Evolutionary conservation across 768 basidiomycete genomes (phyloP).

Genomic region (Polyporus arcularius): DNA sequence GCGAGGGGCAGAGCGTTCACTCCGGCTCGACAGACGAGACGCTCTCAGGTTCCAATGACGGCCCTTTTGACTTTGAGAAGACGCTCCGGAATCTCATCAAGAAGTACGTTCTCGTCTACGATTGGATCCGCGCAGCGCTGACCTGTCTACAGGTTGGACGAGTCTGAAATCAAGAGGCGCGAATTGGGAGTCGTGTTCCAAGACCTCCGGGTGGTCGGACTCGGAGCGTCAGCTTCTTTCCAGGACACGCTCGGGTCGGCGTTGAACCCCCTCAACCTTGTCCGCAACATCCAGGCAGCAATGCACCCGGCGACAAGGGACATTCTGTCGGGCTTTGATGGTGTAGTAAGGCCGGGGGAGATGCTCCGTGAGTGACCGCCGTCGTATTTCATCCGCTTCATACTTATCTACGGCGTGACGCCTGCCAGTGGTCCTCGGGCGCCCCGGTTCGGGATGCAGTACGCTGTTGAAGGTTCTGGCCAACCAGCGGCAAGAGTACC

Average conservation of each 20-base stretch:
- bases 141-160: constrained; percentile 40
- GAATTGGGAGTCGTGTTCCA: constrained; percentile 64
- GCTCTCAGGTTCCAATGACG: constrained; percentile 19
- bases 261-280: constrained; percentile 52
- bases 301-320: constrained; percentile 64
- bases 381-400: neutral
- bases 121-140: neutral
- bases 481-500: constrained; percentile 71
- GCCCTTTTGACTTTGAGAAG: constrained; percentile 33
- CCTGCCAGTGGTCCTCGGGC: constrained; percentile 72
- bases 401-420: neutral
- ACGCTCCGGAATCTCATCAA: constrained; percentile 25
- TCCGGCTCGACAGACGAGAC: constrained; percentile 24
- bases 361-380: constrained; percentile 61
- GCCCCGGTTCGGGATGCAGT: constrained; percentile 83
- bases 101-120: constrained; percentile 17
- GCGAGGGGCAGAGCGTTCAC: neutral
- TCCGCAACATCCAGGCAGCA: constrained; percentile 43
- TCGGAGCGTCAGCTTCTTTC: constrained; percentile 55
- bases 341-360: constrained; percentile 60
- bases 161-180: constrained; percentile 50
- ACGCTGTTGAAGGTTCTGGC: constrained; percentile 83
- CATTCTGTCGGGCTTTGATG: constrained; percentile 55
- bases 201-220: constrained; percentile 58
- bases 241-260: constrained; percentile 64